Evolutionary conservation across 805 yeast genomes (phyloP).

Genomic region (Suhomyces canberraensis): DNA sequence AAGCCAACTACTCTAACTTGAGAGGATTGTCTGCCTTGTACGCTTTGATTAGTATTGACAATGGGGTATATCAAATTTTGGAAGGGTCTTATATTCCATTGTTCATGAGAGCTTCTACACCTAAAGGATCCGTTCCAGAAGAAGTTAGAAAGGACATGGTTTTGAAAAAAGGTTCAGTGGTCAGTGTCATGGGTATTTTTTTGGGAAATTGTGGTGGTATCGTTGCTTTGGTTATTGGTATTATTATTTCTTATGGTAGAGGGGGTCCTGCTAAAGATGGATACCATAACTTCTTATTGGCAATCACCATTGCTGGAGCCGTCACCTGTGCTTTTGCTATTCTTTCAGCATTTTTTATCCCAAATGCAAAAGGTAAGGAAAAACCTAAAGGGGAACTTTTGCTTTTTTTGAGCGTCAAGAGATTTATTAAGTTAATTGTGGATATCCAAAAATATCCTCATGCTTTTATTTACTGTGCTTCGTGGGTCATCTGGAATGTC

Average conservation of each 20-base stretch:
- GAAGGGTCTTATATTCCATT: slow-evolving; percentile 41
- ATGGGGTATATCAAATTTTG: slow-evolving; percentile 32
- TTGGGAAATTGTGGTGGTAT: slow-evolving; percentile 38
- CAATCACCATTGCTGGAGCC: slow-evolving; percentile 38
- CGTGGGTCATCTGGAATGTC: slow-evolving; percentile 44
- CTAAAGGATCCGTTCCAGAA: slow-evolving; percentile 16
- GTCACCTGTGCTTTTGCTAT: slow-evolving; percentile 27
- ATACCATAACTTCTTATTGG: slow-evolving; percentile 32
- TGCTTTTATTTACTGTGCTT: slow-evolving; percentile 34
- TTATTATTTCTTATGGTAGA: slow-evolving; percentile 30
- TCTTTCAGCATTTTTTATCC: slow-evolving; percentile 25
- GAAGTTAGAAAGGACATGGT: slow-evolving; percentile 21
- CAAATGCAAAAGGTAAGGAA: slow-evolving; percentile 25
- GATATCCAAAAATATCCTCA: slow-evolving; percentile 27
- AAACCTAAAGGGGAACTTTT: slow-evolving; percentile 24
- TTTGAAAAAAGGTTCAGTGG: slow-evolving; percentile 30
- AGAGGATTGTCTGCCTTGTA: slow-evolving; percentile 28
- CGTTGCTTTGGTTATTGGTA: slow-evolving; percentile 34
- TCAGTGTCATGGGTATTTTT: slow-evolving; percentile 36
- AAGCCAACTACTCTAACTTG: slow-evolving; percentile 16
- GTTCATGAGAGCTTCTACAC: slow-evolving; percentile 33
- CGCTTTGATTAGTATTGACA: slow-evolving; percentile 24
- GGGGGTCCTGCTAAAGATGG: slow-evolving; percentile 23
- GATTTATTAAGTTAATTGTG: slow-evolving; percentile 21
- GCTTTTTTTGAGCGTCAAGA: slow-evolving; percentile 22